Percentiles rank a stretch among this genome's conserved stretches.
Evolutionary conservation across 139 green algal species (phyloP).

Genomic region (Chlorella sp.): DNA sequence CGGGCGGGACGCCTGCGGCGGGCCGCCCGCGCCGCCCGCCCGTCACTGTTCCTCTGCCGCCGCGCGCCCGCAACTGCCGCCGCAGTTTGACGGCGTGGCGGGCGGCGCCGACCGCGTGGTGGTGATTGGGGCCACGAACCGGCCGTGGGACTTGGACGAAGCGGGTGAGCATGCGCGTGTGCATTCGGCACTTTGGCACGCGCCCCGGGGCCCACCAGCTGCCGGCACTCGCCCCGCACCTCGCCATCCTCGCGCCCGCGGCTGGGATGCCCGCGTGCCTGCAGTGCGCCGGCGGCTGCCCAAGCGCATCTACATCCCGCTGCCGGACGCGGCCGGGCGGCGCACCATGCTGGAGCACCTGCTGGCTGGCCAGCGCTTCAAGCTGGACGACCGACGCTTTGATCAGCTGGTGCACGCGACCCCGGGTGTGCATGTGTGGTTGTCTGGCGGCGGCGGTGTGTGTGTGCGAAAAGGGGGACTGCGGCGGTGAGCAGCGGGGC

Average conservation of each 20-base stretch:
- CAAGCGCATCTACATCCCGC: slow-evolving; percentile 95
- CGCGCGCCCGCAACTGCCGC: neutral
- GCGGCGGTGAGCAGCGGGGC: too few species aligned
- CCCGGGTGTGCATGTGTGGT: too few species aligned
- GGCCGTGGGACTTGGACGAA: slow-evolving; percentile 90
- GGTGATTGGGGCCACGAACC: slow-evolving; percentile 94
- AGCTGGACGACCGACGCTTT: slow-evolving; percentile 15
- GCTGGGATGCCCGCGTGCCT: neutral
- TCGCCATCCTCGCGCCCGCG: too few species aligned
- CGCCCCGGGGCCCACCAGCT: too few species aligned
- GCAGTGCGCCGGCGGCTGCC: slow-evolving; percentile 75
- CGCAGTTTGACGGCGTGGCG: slow-evolving; percentile 54
- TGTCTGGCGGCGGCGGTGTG: too few species aligned
- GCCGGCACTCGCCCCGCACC: too few species aligned
- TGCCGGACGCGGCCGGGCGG: slow-evolving; percentile 80
- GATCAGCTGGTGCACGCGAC: slow-evolving; percentile 39
- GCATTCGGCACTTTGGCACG: too few species aligned
- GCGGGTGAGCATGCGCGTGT: too few species aligned
- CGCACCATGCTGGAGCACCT: slow-evolving; percentile 57
- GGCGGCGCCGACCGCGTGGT: slow-evolving; percentile 65
- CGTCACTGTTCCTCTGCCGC: neutral
- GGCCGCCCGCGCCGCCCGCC: too few species aligned
- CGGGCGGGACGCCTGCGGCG: too few species aligned
- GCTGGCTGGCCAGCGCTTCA: slow-evolving; percentile 37
- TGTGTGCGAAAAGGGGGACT: too few species aligned